Evolutionary conservation across 164 flowering plant species (phyloP).

Genomic region (Platanus orientalis): DNA sequence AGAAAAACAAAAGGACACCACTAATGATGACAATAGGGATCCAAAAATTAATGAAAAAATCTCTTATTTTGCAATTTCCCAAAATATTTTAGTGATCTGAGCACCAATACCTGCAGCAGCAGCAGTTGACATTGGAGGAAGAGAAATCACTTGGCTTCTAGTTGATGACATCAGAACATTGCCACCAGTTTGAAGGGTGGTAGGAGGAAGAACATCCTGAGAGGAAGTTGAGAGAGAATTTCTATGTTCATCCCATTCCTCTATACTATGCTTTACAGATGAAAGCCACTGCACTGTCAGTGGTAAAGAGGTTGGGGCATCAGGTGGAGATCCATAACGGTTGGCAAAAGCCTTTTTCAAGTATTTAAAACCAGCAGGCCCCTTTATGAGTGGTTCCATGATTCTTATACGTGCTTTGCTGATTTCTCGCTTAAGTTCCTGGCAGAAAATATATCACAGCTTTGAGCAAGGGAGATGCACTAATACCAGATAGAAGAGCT

Average conservation of each 20-base stretch:
- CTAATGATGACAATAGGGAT: not conserved
- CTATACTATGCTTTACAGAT: slow-evolving; percentile 36
- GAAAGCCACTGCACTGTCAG: slow-evolving; percentile 61
- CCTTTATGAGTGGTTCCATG: slow-evolving; percentile 74
- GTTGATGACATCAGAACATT: slow-evolving; percentile 30
- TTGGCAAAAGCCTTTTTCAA: slow-evolving; percentile 65
- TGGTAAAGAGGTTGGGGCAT: slow-evolving; percentile 50
- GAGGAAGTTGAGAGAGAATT: slow-evolving; percentile 32
- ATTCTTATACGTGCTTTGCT: slow-evolving; percentile 73
- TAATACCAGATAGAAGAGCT: not conserved
- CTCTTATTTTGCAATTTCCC: not conserved
- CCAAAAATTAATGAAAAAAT: not conserved
- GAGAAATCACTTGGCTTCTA: slow-evolving; percentile 17
- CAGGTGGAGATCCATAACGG: slow-evolving; percentile 59
- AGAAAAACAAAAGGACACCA: not conserved
- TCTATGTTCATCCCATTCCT: slow-evolving; percentile 73
- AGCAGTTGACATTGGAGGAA: slow-evolving; percentile 11
- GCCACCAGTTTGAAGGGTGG: slow-evolving; percentile 73
- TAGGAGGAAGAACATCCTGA: slow-evolving; percentile 40
- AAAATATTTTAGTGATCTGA: not conserved
- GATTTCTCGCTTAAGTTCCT: slow-evolving; percentile 80
- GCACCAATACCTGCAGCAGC: slow-evolving; percentile 26
- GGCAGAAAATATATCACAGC: slow-evolving; percentile 9
- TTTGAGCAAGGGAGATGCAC: not conserved
- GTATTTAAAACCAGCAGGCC: slow-evolving; percentile 82